phyloP scores from a whole-genome alignment of 2,329 filamentous ascomycete species.

The Madurella fahalii region DNA sequence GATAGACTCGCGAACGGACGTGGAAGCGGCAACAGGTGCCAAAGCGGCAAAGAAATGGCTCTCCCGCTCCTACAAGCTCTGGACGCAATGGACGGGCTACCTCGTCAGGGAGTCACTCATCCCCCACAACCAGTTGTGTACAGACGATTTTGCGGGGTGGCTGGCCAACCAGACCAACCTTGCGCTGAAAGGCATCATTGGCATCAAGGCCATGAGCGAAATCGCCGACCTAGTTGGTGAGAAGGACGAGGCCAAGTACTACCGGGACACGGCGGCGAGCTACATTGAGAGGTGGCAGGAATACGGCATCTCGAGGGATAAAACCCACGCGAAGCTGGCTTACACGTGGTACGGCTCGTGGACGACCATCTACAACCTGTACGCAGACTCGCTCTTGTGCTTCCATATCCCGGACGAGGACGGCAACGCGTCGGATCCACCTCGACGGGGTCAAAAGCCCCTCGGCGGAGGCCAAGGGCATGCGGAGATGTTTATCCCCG shows the following conservation, averaged over 20 bases:
- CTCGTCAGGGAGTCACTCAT: conserved; percentile 65
- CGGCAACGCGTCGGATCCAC: background rate
- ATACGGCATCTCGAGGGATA: conserved; percentile 65
- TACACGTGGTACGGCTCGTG: conserved; percentile 80
- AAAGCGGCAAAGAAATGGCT: conserved; percentile 33
- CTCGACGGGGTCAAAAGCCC: conserved; percentile 21
- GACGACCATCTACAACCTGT: conserved; percentile 78
- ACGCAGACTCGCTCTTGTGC: conserved; percentile 71
- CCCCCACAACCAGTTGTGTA: conserved; percentile 66
- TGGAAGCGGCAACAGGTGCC: conserved; percentile 10
- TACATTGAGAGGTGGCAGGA: conserved; percentile 71
- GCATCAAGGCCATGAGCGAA: conserved; percentile 72
- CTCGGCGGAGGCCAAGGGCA: conserved; percentile 21
- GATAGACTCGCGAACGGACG: conserved; percentile 20
- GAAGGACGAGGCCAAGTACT: conserved; percentile 35
- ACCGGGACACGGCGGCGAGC: conserved; percentile 57
- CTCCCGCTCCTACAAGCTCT: conserved; percentile 54
- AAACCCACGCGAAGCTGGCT: conserved; percentile 69
- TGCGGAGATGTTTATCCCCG: conserved; percentile 58
- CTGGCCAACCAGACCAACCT: conserved; percentile 69
- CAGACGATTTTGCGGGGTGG: conserved; percentile 71
- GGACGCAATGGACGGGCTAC: conserved; percentile 68
- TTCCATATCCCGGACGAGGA: conserved; percentile 54
- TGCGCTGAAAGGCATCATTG: conserved; percentile 73
- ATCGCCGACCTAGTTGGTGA: conserved; percentile 57